phyloP scores from a whole-genome alignment of 1,139 yeast genomes.

The Geotrichum cucujoidarum region DNA sequence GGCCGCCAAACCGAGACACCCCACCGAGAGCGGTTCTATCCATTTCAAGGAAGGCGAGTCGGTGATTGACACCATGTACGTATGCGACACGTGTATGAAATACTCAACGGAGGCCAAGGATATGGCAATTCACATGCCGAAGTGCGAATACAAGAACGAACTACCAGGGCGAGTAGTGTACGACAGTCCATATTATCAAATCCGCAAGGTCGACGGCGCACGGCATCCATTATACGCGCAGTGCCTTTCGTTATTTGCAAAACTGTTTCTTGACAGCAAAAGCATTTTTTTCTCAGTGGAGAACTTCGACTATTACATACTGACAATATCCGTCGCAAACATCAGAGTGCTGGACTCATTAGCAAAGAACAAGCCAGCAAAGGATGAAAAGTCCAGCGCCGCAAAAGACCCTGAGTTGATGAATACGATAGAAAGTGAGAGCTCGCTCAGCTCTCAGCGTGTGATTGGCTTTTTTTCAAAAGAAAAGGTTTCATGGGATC shows the following conservation, averaged over 20 bases:
- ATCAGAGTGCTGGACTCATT: conserved; percentile 17
- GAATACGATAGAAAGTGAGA: conserved; percentile 12
- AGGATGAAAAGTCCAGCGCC: conserved; percentile 36
- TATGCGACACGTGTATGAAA: conserved; percentile 82
- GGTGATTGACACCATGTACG: conserved; percentile 53
- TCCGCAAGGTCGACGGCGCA: conserved; percentile 63
- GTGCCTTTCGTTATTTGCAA: conserved; percentile 76
- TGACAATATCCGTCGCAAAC: conserved; percentile 31
- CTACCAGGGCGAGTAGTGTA: conserved; percentile 69
- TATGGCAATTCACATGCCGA: conserved; percentile 31
- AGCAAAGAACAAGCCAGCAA: conserved; percentile 26
- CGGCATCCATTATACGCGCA: conserved; percentile 63
- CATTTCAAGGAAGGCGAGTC: conserved; percentile 11
- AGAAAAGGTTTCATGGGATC: conserved; percentile 77
- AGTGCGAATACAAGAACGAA: conserved; percentile 45
- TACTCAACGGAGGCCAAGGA: conserved; percentile 49
- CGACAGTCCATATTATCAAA: conserved; percentile 51
- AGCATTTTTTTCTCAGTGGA: conserved; percentile 78
- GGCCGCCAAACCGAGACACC: conserved; percentile 18
- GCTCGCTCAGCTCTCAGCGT: conserved; percentile 38
- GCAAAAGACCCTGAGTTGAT: conserved; percentile 2
- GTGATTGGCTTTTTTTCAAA: conserved; percentile 87
- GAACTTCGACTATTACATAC: conserved; percentile 69
- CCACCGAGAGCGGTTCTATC: conserved; percentile 19
- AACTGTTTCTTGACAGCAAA: conserved; percentile 85